Conservation (phyloP, 805 yeast species). For the Ogataea allantospora region DNA sequence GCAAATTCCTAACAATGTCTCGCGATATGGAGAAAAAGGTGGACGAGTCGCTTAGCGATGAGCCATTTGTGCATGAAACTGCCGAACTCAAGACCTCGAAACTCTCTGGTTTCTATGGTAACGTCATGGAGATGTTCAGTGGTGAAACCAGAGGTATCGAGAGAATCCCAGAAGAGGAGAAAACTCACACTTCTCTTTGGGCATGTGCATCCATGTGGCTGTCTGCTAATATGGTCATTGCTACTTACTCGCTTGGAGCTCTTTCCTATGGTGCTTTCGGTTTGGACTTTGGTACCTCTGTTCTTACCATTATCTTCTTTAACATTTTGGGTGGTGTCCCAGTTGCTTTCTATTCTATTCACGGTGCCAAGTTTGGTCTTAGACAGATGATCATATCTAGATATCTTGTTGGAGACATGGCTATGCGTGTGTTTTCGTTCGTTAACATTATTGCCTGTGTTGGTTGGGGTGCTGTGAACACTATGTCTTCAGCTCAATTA, state of each 20-base stretch:
- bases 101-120: conserved; percentile 18
- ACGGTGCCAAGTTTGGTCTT: conserved; percentile 81
- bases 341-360: conserved; percentile 79
- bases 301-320: conserved; percentile 69
- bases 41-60: conserved; percentile 25
- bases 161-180: conserved; percentile 74
- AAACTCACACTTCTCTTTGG: conserved; percentile 61
- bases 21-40: conserved; percentile 29
- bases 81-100: conserved; percentile 18
- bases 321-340: conserved; percentile 68
- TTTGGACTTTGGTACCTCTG: conserved; percentile 71
- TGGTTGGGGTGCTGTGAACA: conserved; percentile 95
- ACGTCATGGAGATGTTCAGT: conserved; percentile 32
- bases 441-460: conserved; percentile 82
- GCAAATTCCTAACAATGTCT: conserved; percentile 9
- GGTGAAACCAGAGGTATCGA: conserved; percentile 79
- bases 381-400: conserved; percentile 85
- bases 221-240: conserved; percentile 84
- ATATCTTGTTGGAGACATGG: conserved; percentile 70
- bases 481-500: conserved; percentile 84
- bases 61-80: conserved; percentile 24
- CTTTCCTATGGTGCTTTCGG: conserved; percentile 60
- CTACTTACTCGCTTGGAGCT: conserved; percentile 78
- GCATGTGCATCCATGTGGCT: conserved; percentile 88
- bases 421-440: conserved; percentile 73